phyloP scores from a whole-genome alignment of 352 stramenopile genomes.

The Globisporangium heterothallicum region DNA sequence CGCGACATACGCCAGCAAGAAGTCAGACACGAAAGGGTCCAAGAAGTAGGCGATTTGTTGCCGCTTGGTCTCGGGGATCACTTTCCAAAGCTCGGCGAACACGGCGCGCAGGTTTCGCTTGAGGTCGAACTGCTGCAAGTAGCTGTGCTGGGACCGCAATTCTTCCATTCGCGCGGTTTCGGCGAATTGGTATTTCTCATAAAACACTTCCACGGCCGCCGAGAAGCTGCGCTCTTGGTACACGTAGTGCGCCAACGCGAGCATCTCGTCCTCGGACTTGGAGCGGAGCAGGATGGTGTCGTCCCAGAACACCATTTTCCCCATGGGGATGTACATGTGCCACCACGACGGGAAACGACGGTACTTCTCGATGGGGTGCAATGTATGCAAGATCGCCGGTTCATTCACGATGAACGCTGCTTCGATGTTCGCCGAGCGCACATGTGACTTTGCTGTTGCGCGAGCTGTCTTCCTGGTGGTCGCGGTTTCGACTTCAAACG shows the following conservation, averaged over 20 bases:
- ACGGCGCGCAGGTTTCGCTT: conserved; percentile 32
- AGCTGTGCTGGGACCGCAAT: conserved; percentile 41
- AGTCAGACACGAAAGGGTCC: conserved; percentile 62
- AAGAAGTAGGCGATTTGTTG: conserved; percentile 48
- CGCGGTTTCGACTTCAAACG: conserved; percentile 1
- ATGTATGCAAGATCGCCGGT: not conserved
- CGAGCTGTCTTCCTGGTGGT: not conserved
- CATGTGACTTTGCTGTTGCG: conserved; percentile 7
- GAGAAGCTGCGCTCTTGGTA: conserved; percentile 36
- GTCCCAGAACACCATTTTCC: conserved; percentile 62
- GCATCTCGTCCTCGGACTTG: conserved; percentile 48
- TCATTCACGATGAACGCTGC: conserved; percentile 48
- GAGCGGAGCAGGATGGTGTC: conserved; percentile 50
- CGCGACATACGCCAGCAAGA: conserved; percentile 40
- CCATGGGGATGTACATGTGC: conserved; percentile 54
- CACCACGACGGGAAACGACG: conserved; percentile 53
- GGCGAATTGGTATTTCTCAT: conserved; percentile 73
- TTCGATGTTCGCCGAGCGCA: conserved; percentile 25
- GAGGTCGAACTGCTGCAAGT: conserved; percentile 30
- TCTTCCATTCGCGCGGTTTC: conserved; percentile 72
- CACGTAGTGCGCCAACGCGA: conserved; percentile 33
- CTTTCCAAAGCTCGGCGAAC: conserved; percentile 51
- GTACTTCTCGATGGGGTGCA: conserved; percentile 35
- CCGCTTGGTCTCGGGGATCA: conserved; percentile 39
- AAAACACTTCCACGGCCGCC: conserved; percentile 56